Base-by-base conservation (phyloP, 1,139 yeast species). In the Entelexis sorbosivorans region DNA sequence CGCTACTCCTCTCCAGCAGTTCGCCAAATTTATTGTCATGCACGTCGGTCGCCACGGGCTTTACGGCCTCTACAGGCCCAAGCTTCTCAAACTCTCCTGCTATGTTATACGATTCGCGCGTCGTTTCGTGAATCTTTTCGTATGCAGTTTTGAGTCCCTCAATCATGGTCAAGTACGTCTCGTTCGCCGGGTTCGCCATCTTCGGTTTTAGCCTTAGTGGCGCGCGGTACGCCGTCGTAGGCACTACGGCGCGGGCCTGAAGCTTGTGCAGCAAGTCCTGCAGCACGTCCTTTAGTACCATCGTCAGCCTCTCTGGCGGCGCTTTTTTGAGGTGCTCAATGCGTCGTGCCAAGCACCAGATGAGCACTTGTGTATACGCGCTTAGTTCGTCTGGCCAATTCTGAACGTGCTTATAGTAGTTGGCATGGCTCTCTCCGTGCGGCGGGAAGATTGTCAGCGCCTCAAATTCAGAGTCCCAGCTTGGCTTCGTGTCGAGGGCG, bases 301-400 rank as follows among this genome's bases (percentile, higher is more conserved):
- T 16, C 2, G 51, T 24, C 36, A 43, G 48, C n/a, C 33, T 19
- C 20, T 33, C 28, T 5, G 50, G 48, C 20, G 45, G 47, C 9
- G 44, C 17, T 24, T 44, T 39, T 16, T 32, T 34, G 13, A 53
- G 29, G 14, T 32, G 38, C 11, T 42, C 51, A 13, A 52, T 45
- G 26, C 57, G 53, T 5, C 49, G 44, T 6, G 19, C 38, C 13
- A 54, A 39, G 28, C 53, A 50, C 57, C 57, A 54, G 26, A 54
- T 50, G n/a, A 54, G 43, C 11, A 52, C 51, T 43, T 54, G 57
- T 5, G 51, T 51, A 39, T 47, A 52, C 16, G 44, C 38, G 11
- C 29, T 33, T 20, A 9, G 6, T 13, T 44, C 43, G n/a, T 38
- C 38, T 17, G 34, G 44, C 19, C 47, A 19, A 17, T 34, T 17